Conservation (phyloP, 371 early-diverging fungal species). For the Parasitella parasitica region DNA sequence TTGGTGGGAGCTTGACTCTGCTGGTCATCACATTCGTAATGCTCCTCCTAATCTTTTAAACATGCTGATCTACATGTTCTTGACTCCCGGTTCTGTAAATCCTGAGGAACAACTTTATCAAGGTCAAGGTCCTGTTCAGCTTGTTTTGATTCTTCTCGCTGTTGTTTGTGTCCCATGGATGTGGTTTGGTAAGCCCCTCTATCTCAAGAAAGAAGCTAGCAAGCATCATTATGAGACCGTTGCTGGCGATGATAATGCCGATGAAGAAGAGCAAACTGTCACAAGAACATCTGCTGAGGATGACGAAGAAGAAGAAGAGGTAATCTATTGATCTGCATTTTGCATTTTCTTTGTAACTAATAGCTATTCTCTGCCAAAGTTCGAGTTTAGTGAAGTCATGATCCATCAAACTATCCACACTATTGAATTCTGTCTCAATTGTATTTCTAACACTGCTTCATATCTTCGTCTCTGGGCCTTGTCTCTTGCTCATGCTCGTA, state of each 20-base stretch:
- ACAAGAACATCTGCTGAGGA: conserved; percentile 6
- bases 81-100: conserved; percentile 88
- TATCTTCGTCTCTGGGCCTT: conserved; percentile 99
- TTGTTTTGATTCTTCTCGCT: conserved; percentile 80
- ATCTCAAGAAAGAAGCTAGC: conserved; percentile 76
- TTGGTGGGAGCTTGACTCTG: conserved; percentile 74
- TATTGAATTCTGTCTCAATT: conserved; percentile 98
- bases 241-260: conserved; percentile 26
- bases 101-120: conserved; percentile 71
- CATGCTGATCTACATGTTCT: conserved; percentile 98
- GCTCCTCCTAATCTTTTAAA: conserved; percentile 96
- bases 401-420: conserved; percentile 98
- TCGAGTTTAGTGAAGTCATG: conserved; percentile 92
- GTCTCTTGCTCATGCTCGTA: conserved; percentile 98
- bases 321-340: neutral
- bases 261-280: conserved; percentile 22
- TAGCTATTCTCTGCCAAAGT: conserved; percentile 31
- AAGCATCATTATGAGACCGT: conserved; percentile 72
- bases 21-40: conserved; percentile 64
- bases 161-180: conserved; percentile 96
- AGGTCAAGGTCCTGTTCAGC: conserved; percentile 89
- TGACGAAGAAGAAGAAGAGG: conserved; percentile 8
- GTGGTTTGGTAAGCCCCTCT: conserved; percentile 94
- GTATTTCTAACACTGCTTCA: conserved; percentile 99
- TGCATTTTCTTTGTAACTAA: neutral